Evolutionary conservation across 1,284 basidiomycete genomes (phyloP), one percentile per base, ranked within the genome.

Genomic region (Apiotrichum laibachii): DNA sequence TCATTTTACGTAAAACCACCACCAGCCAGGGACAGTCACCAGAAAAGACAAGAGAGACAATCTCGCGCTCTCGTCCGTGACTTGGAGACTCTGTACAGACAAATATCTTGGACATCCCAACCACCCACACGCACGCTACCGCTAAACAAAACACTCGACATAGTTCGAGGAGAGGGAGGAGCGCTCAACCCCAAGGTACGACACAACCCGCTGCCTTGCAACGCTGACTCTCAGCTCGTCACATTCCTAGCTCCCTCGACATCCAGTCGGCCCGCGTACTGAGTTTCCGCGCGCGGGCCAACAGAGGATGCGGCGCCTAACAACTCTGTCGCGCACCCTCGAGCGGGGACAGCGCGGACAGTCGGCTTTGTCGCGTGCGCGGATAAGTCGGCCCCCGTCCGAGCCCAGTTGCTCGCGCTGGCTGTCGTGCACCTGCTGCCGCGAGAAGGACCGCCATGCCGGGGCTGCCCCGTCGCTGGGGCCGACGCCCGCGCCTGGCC

Each of bases 361-460:
- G 6, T 1, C 49, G 10, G 19, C 49, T 12, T 42, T n/a, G 0
- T 16, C 16, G 44, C 49, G 12, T 6, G 26, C n/a, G 40, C 18
- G 37, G n/a, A 12, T 19, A 4, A 22, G 10, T 31, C 26, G 22
- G 11, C 46, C 44, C 13, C 50, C 50, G 4, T 19, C 49, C 3
- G 52, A 48, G 18, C 58, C 60, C 0, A 65, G 72, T 53, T 76
- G 74, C 59, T 76, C 74, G 31, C 64, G 70, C 58, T 76, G 72
- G 72, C 62, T 72, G 31, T 70, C 72, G 6, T 72, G 72, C 55
- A 61, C 69, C 5, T 68, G 67, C 43, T 71, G 69, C 43, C 55
- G 35, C 16, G 48, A 33, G 35, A 40, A 26, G 34, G 16, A 18
- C 6, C 47, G 9, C 12, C 33, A 34, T 3, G 22, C 10, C 9